Evolutionary conservation across 768 basidiomycete species (phyloP).

Genomic region (Scleroderma citrinum): DNA sequence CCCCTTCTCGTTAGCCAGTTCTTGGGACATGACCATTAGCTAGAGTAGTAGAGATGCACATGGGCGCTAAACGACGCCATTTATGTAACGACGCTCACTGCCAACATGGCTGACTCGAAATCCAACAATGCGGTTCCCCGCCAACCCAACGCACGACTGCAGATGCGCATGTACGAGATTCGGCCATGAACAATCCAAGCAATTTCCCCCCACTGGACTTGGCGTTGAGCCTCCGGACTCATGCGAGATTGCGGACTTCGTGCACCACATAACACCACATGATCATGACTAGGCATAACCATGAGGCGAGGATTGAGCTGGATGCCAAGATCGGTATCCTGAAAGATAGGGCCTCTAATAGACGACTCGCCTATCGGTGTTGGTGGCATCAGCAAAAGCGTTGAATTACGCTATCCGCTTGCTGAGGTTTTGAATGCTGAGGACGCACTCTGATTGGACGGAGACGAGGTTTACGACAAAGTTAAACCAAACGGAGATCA

Average conservation of each 20-base stretch:
- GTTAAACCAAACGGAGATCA: no score
- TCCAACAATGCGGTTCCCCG: constrained; percentile 21
- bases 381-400: no score
- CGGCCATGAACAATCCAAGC: constrained; percentile 22
- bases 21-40: constrained; percentile 54
- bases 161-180: no score
- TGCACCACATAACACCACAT: constrained; percentile 74
- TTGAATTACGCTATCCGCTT: no score
- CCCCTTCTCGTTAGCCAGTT: constrained; percentile 57
- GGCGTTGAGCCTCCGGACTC: constrained; percentile 89
- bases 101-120: constrained; percentile 23
- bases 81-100: not conserved
- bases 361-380: constrained; percentile 65
- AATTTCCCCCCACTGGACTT: constrained; percentile 67
- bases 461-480: no score
- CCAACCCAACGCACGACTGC: no score
- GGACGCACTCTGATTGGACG: no score
- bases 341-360: constrained; percentile 47
- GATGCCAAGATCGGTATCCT: constrained; percentile 87
- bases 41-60: not conserved
- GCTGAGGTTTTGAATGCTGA: no score
- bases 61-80: not conserved
- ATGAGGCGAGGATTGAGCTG: constrained; percentile 62
- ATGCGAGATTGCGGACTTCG: constrained; percentile 84
- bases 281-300: constrained; percentile 51